Conservation (phyloP, 768 basidiomycete species). For the Phlegmacium glaucopus region DNA sequence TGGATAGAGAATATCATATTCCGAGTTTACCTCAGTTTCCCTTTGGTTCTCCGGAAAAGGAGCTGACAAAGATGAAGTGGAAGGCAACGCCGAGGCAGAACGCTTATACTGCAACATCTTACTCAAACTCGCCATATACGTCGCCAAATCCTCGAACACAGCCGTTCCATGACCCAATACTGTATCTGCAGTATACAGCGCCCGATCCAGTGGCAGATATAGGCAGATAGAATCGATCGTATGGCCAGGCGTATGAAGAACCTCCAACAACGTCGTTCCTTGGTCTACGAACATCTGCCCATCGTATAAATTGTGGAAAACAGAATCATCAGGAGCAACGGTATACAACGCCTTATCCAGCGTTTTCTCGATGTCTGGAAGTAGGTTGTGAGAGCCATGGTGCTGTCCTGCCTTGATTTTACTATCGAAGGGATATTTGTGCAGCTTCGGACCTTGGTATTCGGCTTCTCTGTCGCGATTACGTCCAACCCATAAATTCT, state of each 20-base stretch:
- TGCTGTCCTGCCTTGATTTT: slow-evolving; percentile 15
- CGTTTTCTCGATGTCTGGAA: slow-evolving; percentile 37
- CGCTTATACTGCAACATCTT: slow-evolving; percentile 48
- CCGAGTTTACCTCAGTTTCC: slow-evolving; percentile 6
- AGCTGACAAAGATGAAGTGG: background rate
- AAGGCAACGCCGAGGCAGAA: slow-evolving; percentile 5
- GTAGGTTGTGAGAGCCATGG: slow-evolving; percentile 26
- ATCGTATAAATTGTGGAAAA: slow-evolving; percentile 59
- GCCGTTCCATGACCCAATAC: slow-evolving; percentile 89
- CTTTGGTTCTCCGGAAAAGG: too few species aligned
- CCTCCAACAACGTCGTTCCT: slow-evolving; percentile 39
- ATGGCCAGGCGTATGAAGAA: slow-evolving; percentile 89
- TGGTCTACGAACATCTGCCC: slow-evolving; percentile 46
- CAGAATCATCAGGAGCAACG: slow-evolving; percentile 35
- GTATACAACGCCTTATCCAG: slow-evolving; percentile 44
- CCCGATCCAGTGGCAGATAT: slow-evolving; percentile 61
- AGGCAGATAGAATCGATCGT: slow-evolving; percentile 84
- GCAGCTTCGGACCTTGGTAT: slow-evolving; percentile 67
- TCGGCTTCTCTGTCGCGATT: slow-evolving; percentile 32
- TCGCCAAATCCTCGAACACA: slow-evolving; percentile 78
- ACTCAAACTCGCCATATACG: slow-evolving; percentile 65
- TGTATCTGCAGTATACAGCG: slow-evolving; percentile 88
- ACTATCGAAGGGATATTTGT: slow-evolving; percentile 57
- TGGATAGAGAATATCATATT: slow-evolving; percentile 77
- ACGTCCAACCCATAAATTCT: slow-evolving; percentile 55